A percentile compares a stretch with the other conserved stretches of the same genome.
Conservation (phyloP, 2,329 filamentous ascomycete species). For the Fusarium sp. region DNA sequence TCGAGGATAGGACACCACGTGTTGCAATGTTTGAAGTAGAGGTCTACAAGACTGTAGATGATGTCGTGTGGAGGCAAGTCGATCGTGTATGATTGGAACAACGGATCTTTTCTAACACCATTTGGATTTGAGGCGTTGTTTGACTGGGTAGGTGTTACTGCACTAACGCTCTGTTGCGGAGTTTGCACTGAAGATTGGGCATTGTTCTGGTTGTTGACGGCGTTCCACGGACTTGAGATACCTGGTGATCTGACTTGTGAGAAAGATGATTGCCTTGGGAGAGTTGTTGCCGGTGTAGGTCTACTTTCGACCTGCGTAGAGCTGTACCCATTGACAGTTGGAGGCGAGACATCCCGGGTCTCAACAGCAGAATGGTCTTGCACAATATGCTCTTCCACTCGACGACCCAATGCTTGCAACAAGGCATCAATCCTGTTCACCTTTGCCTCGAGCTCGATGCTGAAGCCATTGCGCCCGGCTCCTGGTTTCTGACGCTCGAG, state of each 20-base stretch:
- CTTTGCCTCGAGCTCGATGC: slow-evolving; percentile 69
- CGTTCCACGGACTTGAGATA: slow-evolving; percentile 54
- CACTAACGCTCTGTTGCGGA: slow-evolving; percentile 10
- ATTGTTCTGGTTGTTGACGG: slow-evolving; percentile 47
- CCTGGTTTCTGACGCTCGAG: slow-evolving; percentile 79
- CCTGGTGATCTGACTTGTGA: slow-evolving; percentile 55
- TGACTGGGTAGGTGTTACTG: slow-evolving; percentile 9
- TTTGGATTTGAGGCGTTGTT: background rate
- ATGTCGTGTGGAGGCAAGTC: slow-evolving; percentile 71
- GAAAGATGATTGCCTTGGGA: slow-evolving; percentile 36
- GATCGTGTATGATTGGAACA: slow-evolving; percentile 55
- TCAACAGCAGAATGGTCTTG: slow-evolving; percentile 48
- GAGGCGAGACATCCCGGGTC: slow-evolving; percentile 46
- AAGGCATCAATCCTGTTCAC: slow-evolving; percentile 65
- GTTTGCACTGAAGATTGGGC: slow-evolving; percentile 6
- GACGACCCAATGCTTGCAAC: slow-evolving; percentile 57
- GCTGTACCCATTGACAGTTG: slow-evolving; percentile 53
- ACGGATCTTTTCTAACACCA: slow-evolving; percentile 42
- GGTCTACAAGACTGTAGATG: slow-evolving; percentile 69
- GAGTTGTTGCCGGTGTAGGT: slow-evolving; percentile 40
- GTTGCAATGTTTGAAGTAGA: slow-evolving; percentile 74
- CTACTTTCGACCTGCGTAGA: slow-evolving; percentile 48
- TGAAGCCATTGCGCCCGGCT: slow-evolving; percentile 70
- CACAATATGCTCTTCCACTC: slow-evolving; percentile 58
- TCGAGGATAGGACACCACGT: slow-evolving; percentile 67